Conservation (phyloP, 768 basidiomycete genomes). For the Pleurotus ostreatus region DNA sequence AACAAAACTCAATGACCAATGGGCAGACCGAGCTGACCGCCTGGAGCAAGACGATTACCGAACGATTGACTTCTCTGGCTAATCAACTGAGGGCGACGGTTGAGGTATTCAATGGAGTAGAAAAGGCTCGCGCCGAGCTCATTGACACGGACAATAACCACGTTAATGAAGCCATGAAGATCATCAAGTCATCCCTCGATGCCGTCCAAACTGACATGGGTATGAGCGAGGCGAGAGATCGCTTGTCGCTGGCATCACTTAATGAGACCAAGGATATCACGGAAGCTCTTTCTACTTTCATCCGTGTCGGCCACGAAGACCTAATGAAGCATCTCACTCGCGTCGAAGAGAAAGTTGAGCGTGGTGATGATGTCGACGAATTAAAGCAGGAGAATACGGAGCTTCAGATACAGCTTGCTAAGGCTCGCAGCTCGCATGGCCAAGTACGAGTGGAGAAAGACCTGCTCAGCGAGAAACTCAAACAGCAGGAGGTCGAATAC, state of each 20-base stretch:
- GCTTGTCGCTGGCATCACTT: slow-evolving; percentile 47
- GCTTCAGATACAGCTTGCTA: slow-evolving; percentile 66
- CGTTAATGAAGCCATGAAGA: slow-evolving; percentile 31
- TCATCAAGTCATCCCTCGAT: slow-evolving; percentile 48
- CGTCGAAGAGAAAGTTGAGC: neutral
- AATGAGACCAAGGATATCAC: slow-evolving; percentile 56
- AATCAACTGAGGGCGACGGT: slow-evolving; percentile 39
- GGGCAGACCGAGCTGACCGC: slow-evolving; percentile 34
- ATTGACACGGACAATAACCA: slow-evolving; percentile 17
- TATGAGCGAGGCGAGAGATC: slow-evolving; percentile 42
- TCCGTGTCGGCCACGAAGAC: slow-evolving; percentile 63
- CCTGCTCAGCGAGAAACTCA: slow-evolving; percentile 57
- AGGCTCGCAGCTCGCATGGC: slow-evolving; percentile 74
- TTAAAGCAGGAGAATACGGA: slow-evolving; percentile 65
- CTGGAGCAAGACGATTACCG: slow-evolving; percentile 35
- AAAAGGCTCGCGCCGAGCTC: slow-evolving; percentile 29
- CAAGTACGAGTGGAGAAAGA: slow-evolving; percentile 84
- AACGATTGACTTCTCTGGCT: slow-evolving; percentile 45
- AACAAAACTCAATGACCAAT: slow-evolving; percentile 35
- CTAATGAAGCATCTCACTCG: slow-evolving; percentile 41
- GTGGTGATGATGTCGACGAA: slow-evolving; percentile 58
- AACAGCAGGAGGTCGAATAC: slow-evolving; percentile 58
- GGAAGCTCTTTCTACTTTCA: slow-evolving; percentile 30
- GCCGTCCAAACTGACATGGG: slow-evolving; percentile 48
- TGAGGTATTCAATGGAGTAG: slow-evolving; percentile 31